These are phyloP conservation scores for Gymnopilus junonius DNA, from an alignment of 768 basidiomycete genomes.

Conservation along the genomic window DNA sequence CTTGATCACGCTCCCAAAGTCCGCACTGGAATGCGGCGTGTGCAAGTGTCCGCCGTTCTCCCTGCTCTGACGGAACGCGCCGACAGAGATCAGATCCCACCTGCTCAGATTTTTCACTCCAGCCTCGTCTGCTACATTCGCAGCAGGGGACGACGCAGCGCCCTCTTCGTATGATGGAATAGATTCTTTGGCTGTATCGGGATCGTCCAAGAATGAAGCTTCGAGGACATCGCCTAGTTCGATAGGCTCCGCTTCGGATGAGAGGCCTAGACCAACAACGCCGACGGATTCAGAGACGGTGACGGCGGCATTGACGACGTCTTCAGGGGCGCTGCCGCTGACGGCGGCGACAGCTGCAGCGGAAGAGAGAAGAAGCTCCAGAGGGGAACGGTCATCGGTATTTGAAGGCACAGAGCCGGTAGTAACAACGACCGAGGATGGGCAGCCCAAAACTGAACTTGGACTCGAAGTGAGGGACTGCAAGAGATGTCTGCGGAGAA, in stretches of 20 bases:
- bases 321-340: conserved; percentile 11
- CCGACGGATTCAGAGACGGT: neutral
- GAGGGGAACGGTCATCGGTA: conserved; percentile 15
- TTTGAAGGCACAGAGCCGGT: conserved; percentile 1
- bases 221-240: conserved; percentile 81
- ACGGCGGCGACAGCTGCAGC: conserved; percentile 13
- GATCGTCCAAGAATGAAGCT: conserved; percentile 64
- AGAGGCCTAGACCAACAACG: neutral
- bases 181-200: no score
- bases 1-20: conserved; percentile 55
- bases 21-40: conserved; percentile 36
- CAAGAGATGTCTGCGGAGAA: conserved; percentile 36
- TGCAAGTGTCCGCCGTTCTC: conserved; percentile 22
- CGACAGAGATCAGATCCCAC: conserved; percentile 78
- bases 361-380: conserved; percentile 18
- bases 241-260: conserved; percentile 54
- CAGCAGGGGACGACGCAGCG: conserved; percentile 22
- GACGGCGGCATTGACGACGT: neutral
- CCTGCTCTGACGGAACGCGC: conserved; percentile 71
- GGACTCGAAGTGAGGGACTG: conserved; percentile 23
- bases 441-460: conserved; percentile 20
- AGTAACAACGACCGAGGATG: neutral
- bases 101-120: conserved; percentile 56
- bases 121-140: conserved; percentile 32
- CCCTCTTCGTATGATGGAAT: neutral